A percentile compares a stretch with the other conserved stretches of the same genome.
Evolutionary conservation across 2,329 filamentous ascomycete genomes (phyloP).

Genomic region (Diaporthe sp.): DNA sequence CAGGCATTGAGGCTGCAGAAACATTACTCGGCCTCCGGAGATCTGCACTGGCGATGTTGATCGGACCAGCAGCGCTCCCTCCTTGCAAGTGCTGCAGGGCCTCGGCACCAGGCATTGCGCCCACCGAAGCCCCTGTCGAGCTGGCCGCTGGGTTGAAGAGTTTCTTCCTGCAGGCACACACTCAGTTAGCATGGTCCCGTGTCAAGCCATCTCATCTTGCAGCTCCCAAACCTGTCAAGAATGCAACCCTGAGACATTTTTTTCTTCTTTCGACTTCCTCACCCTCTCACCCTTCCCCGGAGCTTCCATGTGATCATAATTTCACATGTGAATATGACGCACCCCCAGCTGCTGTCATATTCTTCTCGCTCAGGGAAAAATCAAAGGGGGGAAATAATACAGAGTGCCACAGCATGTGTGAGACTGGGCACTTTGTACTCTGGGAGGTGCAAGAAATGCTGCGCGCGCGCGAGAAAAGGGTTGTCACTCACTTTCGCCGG

Average conservation of each 20-base stretch:
- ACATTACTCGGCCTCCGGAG: conserved; percentile 55
- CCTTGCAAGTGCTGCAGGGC: conserved; percentile 57
- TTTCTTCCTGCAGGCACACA: conserved; percentile 56
- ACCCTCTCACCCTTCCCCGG: background rate
- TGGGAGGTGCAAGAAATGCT: conserved; percentile 1
- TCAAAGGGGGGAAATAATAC: background rate
- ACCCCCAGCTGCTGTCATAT: conserved; percentile 16
- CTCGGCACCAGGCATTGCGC: conserved; percentile 57
- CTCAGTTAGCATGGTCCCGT: conserved; percentile 28
- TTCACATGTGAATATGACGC: conserved; percentile 42
- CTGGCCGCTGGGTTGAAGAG: conserved; percentile 55
- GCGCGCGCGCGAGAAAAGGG: conserved; percentile 3
- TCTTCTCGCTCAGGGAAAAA: conserved; percentile 2
- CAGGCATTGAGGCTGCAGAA: conserved; percentile 46
- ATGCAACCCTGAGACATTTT: conserved; percentile 31
- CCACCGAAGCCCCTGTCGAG: conserved; percentile 44
- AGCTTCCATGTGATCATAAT: conserved; percentile 41
- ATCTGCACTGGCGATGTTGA: conserved; percentile 56
- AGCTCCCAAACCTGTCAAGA: conserved; percentile 14
- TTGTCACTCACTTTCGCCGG: conserved; percentile 80
- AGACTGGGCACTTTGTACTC: conserved; percentile 1
- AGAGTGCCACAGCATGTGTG: background rate
- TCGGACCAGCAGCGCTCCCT: conserved; percentile 48
- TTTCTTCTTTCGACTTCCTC: background rate
- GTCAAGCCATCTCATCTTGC: conserved; percentile 24